These are phyloP conservation scores for Solanum habrochaites DNA, from an alignment of 257 asterid species.

Conservation along the genomic window DNA sequence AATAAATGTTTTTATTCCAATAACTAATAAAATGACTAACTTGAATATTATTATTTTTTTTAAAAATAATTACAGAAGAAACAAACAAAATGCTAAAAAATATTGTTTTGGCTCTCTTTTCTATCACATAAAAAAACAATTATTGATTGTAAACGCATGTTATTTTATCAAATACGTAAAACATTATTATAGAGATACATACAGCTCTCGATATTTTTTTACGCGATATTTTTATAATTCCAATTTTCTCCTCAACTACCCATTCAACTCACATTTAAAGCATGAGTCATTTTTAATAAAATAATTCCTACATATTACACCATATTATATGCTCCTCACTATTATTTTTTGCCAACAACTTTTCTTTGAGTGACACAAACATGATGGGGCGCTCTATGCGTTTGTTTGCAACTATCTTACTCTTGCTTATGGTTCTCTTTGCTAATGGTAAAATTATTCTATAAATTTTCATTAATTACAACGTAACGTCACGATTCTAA, in stretches of 20 bases:
- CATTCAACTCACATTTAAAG: not conserved
- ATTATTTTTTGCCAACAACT: not conserved
- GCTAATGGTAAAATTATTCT: not conserved
- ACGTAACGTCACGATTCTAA: not conserved
- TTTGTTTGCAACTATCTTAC: not conserved
- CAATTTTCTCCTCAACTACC: not conserved
- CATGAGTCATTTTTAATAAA: not conserved
- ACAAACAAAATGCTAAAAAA: no score
- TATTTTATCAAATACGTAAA: no score
- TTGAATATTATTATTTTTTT: no score
- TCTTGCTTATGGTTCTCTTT: constrained; percentile 7
- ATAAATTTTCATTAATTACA: not conserved
- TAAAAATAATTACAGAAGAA: no score
- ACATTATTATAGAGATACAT: no score
- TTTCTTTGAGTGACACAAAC: not conserved
- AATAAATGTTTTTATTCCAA: no score
- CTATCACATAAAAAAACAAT: no score
- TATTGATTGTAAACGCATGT: not conserved
- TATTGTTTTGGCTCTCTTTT: not conserved
- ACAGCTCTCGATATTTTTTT: no score
- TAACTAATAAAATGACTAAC: no score
- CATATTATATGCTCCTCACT: not conserved
- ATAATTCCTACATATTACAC: not conserved
- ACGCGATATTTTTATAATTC: not conserved
- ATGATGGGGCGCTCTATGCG: not conserved